Percentiles rank a stretch among this genome's conserved stretches.
Evolutionary conservation across 805 yeast genomes (phyloP).

Genomic region (Candida ulmi): DNA sequence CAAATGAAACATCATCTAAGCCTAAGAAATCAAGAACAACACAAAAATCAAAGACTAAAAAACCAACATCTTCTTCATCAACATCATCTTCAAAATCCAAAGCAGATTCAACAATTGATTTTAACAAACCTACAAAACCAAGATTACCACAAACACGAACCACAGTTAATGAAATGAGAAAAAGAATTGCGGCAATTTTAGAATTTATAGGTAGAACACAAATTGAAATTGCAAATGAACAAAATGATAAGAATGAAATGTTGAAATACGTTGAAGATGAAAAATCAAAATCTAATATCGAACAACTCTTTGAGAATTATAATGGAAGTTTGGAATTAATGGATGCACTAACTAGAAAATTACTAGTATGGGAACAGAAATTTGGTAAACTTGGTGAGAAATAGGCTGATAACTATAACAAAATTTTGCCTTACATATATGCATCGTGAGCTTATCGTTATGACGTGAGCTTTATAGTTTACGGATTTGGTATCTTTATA

Average conservation of each 20-base stretch:
- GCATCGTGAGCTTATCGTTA: too few relatives aligned
- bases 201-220: conserved; percentile 90
- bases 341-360: conserved; percentile 67
- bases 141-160: conserved; percentile 74
- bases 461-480: too few relatives aligned
- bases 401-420: not conserved
- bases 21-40: conserved; percentile 15
- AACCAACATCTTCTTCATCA: not conserved
- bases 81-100: conserved; percentile 1
- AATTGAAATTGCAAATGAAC: conserved; percentile 72
- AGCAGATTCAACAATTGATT: conserved; percentile 34
- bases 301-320: conserved; percentile 41
- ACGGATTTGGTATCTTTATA: too few relatives aligned
- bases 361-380: conserved; percentile 75
- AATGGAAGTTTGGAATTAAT: conserved; percentile 57
- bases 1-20: conserved; percentile 16
- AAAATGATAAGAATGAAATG: conserved; percentile 47
- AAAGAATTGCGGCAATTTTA: conserved; percentile 81
- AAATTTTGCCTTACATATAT: too few relatives aligned
- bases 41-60: conserved; percentile 3
- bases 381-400: conserved; percentile 33
- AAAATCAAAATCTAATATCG: conserved; percentile 31
- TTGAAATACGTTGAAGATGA: conserved; percentile 41
- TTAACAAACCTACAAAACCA: conserved; percentile 75
- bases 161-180: conserved; percentile 76